A percentile compares a stretch with the other conserved stretches of the same genome.
phyloP scores from a whole-genome alignment of 306 rosid species.

The Trifolium dubium region DNA sequence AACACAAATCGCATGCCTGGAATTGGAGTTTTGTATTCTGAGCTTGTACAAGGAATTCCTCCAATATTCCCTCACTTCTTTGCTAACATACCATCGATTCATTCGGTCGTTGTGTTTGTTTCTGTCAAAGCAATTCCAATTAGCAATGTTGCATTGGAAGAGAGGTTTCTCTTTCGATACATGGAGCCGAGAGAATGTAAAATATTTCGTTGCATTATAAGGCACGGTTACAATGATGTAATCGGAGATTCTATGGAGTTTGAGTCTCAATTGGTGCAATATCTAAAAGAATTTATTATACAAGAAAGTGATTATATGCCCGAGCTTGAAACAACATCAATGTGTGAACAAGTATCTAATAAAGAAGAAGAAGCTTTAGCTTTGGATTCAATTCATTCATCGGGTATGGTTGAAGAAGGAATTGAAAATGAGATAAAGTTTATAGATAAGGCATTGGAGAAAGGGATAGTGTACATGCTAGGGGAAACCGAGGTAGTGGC shows the following conservation, averaged over 20 bases:
- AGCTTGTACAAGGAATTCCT: too few species aligned
- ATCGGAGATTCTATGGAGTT: conserved; percentile 54
- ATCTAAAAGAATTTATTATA: conserved; percentile 46
- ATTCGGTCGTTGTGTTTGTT: too few species aligned
- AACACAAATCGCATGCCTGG: conserved; percentile 56
- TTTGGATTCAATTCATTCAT: background rate
- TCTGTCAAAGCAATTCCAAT: too few species aligned
- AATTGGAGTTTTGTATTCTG: conserved; percentile 60
- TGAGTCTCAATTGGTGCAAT: conserved; percentile 55
- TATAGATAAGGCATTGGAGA: conserved; percentile 53
- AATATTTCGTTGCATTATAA: too few species aligned
- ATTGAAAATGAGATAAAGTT: conserved; percentile 52
- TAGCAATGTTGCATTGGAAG: too few species aligned
- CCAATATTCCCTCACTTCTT: too few species aligned
- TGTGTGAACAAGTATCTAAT: too few species aligned
- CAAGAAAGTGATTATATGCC: conserved; percentile 36
- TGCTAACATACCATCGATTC: too few species aligned
- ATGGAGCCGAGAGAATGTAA: too few species aligned
- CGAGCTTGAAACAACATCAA: conserved; percentile 6
- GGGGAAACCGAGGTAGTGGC: conserved; percentile 68
- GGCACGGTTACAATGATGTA: too few species aligned
- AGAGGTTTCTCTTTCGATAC: too few species aligned
- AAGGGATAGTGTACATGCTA: conserved; percentile 59
- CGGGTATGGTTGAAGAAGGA: background rate
- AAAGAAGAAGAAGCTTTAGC: background rate